A percentile compares a stretch with the other conserved stretches of the same genome.
Conservation (phyloP, 345 rosid species). For the Salix brachista region DNA sequence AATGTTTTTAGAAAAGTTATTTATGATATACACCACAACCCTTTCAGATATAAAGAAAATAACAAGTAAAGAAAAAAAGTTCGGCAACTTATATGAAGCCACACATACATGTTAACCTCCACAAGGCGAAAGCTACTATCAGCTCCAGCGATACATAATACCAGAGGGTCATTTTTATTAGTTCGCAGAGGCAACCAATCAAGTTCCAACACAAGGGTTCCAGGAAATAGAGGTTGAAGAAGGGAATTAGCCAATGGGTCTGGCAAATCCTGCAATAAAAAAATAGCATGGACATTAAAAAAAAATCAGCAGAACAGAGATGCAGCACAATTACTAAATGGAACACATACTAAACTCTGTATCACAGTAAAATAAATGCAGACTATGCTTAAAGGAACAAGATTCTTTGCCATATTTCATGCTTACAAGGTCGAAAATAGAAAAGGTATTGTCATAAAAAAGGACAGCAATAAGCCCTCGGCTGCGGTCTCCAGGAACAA, state of each 20-base stretch:
- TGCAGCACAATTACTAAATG: background rate
- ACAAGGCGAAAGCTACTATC: constrained; percentile 92
- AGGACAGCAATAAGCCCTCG: constrained; percentile 96
- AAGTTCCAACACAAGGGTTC: constrained; percentile 92
- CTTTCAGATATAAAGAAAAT: background rate
- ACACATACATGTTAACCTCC: constrained; percentile 74
- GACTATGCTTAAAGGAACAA: constrained; percentile 8
- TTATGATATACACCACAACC: background rate
- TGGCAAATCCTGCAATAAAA: constrained; percentile 68
- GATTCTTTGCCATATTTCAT: constrained; percentile 2
- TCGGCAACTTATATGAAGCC: constrained; percentile 3
- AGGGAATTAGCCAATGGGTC: constrained; percentile 97
- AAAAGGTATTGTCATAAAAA: constrained; percentile 89
- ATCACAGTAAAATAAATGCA: background rate
- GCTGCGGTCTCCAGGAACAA: constrained; percentile 87
- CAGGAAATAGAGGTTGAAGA: constrained; percentile 92
- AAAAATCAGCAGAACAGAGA: background rate
- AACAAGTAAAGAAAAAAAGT: background rate
- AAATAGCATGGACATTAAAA: background rate
- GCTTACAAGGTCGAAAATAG: constrained; percentile 91
- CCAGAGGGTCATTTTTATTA: constrained; percentile 76
- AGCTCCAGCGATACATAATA: constrained; percentile 92
- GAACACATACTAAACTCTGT: background rate
- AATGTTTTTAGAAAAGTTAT: background rate
- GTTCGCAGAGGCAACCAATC: constrained; percentile 89